Conservation (phyloP, 257 asterid species). For the Nicotiana attenuata region DNA sequence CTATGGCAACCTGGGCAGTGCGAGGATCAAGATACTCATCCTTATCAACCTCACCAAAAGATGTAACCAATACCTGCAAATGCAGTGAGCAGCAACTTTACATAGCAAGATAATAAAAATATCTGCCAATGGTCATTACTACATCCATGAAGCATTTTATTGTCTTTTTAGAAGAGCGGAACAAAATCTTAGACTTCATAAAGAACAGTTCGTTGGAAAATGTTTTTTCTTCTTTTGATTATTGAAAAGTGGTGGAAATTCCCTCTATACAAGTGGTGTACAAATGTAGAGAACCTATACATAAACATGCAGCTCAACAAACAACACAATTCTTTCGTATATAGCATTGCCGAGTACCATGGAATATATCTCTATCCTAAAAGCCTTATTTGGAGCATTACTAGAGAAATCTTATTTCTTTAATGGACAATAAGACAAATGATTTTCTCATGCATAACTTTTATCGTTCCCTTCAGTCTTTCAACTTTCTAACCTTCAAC, state of each 20-base stretch:
- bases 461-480: not conserved
- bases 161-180: not conserved
- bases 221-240: not conserved
- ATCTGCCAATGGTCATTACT: not conserved
- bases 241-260: not conserved
- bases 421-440: not conserved
- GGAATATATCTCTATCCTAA: not conserved
- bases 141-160: not conserved
- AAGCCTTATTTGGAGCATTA: not conserved
- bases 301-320: conserved; percentile 7
- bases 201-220: not conserved
- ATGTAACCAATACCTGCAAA: conserved; percentile 73
- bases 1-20: conserved; percentile 84
- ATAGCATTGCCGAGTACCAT: not conserved
- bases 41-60: conserved; percentile 62
- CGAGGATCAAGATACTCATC: conserved; percentile 88
- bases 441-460: not conserved
- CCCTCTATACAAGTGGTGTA: not conserved
- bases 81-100: not conserved
- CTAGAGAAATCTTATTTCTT: not conserved
- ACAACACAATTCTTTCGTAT: not conserved
- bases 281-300: not conserved
- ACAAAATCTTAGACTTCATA: not conserved
- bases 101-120: not conserved
- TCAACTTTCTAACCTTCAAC: not conserved